Conservation (phyloP, 169 alveolate species). For the Babesia ovata region DNA sequence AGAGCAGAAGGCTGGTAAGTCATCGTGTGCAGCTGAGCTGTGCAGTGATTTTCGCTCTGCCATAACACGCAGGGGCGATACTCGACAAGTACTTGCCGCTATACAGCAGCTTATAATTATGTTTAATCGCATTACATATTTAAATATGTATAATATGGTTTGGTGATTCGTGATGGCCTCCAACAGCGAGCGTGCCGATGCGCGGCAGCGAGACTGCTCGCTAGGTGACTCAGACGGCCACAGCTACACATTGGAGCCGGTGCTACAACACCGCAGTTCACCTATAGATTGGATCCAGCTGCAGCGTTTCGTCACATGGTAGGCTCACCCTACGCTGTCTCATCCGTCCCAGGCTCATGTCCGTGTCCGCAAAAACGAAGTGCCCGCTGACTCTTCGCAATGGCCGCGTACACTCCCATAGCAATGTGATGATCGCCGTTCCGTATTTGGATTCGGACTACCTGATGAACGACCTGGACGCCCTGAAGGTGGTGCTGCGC, state of each 20-base stretch:
- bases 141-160: too few species aligned
- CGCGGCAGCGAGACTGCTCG: neutral
- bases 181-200: neutral
- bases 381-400: conserved; percentile 21
- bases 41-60: neutral
- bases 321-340: neutral
- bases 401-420: neutral
- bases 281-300: conserved; percentile 25
- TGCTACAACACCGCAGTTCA: conserved; percentile 9
- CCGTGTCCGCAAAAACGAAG: neutral
- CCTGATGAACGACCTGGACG: conserved; percentile 24
- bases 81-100: conserved; percentile 52
- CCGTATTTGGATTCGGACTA: conserved; percentile 42
- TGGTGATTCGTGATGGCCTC: too few species aligned
- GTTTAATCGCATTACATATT: neutral
- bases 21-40: neutral
- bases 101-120: neutral
- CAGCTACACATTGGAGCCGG: conserved; percentile 23
- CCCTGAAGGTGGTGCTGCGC: neutral
- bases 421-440: conserved; percentile 16
- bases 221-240: neutral
- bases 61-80: conserved; percentile 21
- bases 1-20: conserved; percentile 51
- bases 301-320: conserved; percentile 33
- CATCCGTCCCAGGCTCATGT: conserved; percentile 12